phyloP scores from a whole-genome alignment of 176 grass and related monocot species.

The Cenchrus americanus region DNA sequence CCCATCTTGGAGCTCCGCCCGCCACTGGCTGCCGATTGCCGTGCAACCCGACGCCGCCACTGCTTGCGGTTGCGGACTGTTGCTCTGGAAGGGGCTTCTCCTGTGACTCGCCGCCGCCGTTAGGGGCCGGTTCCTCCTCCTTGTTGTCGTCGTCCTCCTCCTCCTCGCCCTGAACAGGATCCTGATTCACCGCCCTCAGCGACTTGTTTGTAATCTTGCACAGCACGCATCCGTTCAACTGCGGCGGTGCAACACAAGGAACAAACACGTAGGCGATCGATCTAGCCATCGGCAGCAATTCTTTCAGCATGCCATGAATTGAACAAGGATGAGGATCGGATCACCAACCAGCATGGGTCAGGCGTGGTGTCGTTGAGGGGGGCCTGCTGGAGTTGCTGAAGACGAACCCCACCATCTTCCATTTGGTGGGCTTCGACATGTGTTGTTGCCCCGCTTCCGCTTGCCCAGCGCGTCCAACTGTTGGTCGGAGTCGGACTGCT shows the following conservation, averaged over 20 bases:
- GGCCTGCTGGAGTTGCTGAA: neutral
- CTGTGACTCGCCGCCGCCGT: neutral
- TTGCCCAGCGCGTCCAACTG: neutral
- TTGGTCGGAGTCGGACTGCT: neutral
- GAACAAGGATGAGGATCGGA: neutral
- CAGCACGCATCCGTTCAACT: constrained; percentile 15
- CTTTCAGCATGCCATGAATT: neutral
- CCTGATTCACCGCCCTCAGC: neutral
- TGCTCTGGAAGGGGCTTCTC: neutral
- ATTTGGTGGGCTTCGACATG: constrained; percentile 1
- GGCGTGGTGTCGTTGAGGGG: neutral
- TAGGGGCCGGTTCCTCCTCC: neutral
- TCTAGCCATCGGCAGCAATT: neutral
- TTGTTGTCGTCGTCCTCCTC: neutral
- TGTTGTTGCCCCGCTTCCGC: neutral
- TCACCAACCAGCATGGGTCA: constrained; percentile 9
- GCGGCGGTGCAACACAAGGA: neutral
- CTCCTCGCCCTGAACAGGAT: neutral
- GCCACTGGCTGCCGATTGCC: neutral
- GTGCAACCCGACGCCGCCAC: neutral
- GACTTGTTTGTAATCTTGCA: constrained; percentile 12
- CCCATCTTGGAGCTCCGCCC: neutral
- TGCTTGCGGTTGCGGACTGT: neutral
- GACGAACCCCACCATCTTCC: constrained; percentile 38
- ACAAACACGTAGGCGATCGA: neutral